Base-by-base conservation (phyloP, 2,329 filamentous ascomycete genomes). In the Venturia nashicola region DNA sequence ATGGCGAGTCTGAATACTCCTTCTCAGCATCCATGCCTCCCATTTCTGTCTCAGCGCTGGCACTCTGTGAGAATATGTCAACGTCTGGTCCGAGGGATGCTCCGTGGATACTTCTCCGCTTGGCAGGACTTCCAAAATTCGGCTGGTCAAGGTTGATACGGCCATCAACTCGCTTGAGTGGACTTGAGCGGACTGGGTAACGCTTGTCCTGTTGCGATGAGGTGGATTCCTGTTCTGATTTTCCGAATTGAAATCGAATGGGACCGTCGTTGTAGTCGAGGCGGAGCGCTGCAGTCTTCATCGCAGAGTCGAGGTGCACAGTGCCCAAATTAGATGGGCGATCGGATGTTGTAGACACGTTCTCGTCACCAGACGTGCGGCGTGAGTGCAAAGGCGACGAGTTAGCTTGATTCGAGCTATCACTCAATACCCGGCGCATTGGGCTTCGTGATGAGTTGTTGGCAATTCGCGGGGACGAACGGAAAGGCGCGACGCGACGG, bases 81-180 rank as follows among this genome's bases (percentile, higher is more conserved):
- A 90, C 88, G 68, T 86, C 82, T 34, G 78, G 74, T 57, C 81
- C 80, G 67, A 87, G 79, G 68, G 77, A 83, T 54, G 86, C 83
- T 61, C 88, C 88, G 73, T 96, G 90, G 69, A 96, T 76, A 75
- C 92, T 97, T 70, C 94, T 86, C 68, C 94, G 84, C 79, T 97
- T 97, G 59, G 92, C 90, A 65, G 94, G 93, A 71, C 90, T 97
- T 68, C 89, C 89, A 64, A 89, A 80, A 69, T 83, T 87, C 36
- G 86, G 81, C 67, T 90, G 88, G 70, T 96, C 92, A 60, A 95
- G 78, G 70, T 90, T 91, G 89, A 96, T 93, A 61, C 88, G 87
- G 54, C 89, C 88, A 77, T 97, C 93, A 71, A 88, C 93, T 69
- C 94, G 86, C 81, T 97, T 97, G 69, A 97, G 78, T 5, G 93